Base-by-base conservation (phyloP, 2,329 filamentous ascomycete genomes). In the Acrocalymma vagum region DNA sequence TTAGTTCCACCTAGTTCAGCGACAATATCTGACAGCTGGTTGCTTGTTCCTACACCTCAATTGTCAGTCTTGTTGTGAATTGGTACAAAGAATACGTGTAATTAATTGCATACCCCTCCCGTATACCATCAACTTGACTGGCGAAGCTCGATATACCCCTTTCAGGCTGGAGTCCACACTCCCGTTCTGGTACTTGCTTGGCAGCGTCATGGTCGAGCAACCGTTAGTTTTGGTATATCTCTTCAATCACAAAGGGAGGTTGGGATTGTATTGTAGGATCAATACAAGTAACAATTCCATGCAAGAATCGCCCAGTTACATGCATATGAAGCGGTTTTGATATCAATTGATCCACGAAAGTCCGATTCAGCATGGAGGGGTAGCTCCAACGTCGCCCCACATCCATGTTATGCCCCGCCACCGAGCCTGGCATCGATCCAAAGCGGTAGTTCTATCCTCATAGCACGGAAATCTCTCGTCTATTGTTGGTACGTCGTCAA, bases 1-100 rank as follows among this genome's bases (percentile, higher is more conserved):
- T 79, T 80, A 5, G 77, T 63, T 18, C 61, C 58, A 11, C 65
- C 64, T 7, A 69, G 54, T 42, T 69, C 63, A 20, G 42, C 26
- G 11, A 69, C 55, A 4, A 68, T 60, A 38, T 63, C 58, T 30
- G 53, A 38, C 5, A 69, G 44, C 38, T 67, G 62, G 6, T 53
- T 60, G 30, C 62, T 68, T 5, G 63, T 68, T 13, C 65, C 65
- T 69, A 10, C 3, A 6, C 4, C 2, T 14, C 1, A 14, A 5
- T 38, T n/a, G 7, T 55, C 4, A 46, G 48, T 37, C n/a, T n/a
- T n/a, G n/a, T n/a, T n/a, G n/a, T n/a, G n/a, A n/a, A n/a, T n/a
- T n/a, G n/a, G n/a, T n/a, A n/a, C n/a, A n/a, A n/a, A n/a, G n/a
- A n/a, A n/a, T n/a, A n/a, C n/a, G n/a, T 7, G 3, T 11, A 20